phyloP scores from a whole-genome alignment of 1,284 basidiomycete species.

The Laetiporus sulphureus region DNA sequence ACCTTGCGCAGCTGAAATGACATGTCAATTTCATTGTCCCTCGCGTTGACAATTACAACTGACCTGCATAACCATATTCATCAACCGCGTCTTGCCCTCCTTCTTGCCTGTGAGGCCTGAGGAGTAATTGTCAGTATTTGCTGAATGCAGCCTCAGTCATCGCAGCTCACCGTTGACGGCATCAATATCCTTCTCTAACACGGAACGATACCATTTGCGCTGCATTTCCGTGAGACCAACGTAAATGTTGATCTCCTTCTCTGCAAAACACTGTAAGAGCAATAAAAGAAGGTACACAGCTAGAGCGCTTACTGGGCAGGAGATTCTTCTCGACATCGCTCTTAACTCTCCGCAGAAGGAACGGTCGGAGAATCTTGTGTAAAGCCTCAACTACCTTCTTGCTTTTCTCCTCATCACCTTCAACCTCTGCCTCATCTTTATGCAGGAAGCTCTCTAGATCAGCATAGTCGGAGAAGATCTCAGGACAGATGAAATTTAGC shows the following conservation, averaged over 20 bases:
- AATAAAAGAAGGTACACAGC: neutral
- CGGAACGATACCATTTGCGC: conserved; percentile 93
- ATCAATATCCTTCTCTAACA: conserved; percentile 98
- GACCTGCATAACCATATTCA: conserved; percentile 99
- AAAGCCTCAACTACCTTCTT: conserved; percentile 95
- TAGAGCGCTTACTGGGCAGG: conserved; percentile 70
- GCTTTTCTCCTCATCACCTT: conserved; percentile 82
- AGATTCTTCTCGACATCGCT: conserved; percentile 96
- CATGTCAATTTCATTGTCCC: no score
- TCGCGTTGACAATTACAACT: no score
- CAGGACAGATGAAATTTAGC: conserved; percentile 90
- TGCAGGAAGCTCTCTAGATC: conserved; percentile 74
- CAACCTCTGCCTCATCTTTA: conserved; percentile 69
- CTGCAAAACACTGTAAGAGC: conserved; percentile 28
- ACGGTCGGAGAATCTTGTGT: conserved; percentile 95
- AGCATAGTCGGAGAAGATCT: conserved; percentile 72
- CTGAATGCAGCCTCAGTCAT: conserved; percentile 1
- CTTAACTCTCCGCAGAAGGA: conserved; percentile 93
- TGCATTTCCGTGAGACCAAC: conserved; percentile 99
- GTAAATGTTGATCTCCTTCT: conserved; percentile 99
- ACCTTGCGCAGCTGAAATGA: conserved; percentile 65
- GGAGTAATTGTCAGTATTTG: neutral
- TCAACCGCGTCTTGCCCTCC: conserved; percentile 94
- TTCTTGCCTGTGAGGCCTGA: conserved; percentile 89
- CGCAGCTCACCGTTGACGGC: conserved; percentile 81